Conservation (phyloP, 106 monocot species). For the Ottelia alismoides region DNA sequence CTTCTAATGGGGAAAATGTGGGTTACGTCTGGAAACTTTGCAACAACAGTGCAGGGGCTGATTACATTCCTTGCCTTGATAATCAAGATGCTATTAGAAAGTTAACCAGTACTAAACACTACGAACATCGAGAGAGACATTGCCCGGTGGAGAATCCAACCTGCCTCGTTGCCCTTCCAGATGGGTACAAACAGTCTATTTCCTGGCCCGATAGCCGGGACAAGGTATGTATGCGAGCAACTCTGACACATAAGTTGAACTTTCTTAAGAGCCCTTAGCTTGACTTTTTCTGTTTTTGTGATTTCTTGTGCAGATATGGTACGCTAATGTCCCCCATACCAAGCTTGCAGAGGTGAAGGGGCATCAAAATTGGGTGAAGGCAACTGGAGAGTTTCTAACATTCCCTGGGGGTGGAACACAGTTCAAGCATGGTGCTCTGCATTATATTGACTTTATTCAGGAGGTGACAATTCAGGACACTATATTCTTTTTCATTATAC, state of each 20-base stretch:
- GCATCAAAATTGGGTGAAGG: conserved; percentile 98
- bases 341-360: conserved; percentile 71
- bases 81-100: conserved; percentile 59
- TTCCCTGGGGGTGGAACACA: conserved; percentile 99
- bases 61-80: conserved; percentile 96
- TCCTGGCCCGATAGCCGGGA: conserved; percentile 81
- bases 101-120: conserved; percentile 59
- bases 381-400: conserved; percentile 71
- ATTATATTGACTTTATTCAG: conserved; percentile 84
- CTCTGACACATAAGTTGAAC: no score
- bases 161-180: conserved; percentile 77
- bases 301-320: conserved; percentile 71
- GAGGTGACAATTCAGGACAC: no score
- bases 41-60: conserved; percentile 47
- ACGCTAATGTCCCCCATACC: conserved; percentile 86
- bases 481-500: no score
- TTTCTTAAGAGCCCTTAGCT: no score
- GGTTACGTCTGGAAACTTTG: conserved; percentile 73
- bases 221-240: conserved; percentile 51
- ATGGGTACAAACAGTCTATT: conserved; percentile 52
- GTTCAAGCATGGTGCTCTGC: conserved; percentile 83
- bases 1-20: conserved; percentile 11
- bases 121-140: conserved; percentile 92
- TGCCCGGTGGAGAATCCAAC: conserved; percentile 67
- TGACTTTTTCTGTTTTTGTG: background rate